Conservation (phyloP, 2,329 filamentous ascomycete species). For the Thelonectria blattea region DNA sequence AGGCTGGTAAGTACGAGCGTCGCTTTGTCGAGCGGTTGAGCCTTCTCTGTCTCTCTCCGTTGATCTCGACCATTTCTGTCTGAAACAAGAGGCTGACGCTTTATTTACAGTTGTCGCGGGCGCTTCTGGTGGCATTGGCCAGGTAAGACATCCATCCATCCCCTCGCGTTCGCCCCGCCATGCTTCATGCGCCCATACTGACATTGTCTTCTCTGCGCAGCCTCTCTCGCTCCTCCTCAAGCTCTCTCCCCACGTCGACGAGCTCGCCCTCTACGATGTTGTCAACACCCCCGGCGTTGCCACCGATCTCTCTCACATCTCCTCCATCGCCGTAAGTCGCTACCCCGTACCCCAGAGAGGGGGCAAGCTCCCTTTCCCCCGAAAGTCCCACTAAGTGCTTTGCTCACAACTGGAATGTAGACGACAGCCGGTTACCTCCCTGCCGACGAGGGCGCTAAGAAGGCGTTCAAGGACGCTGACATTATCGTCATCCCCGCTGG, state of each 20-base stretch:
- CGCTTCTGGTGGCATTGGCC: constrained; percentile 97
- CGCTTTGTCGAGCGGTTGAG: constrained; percentile 25
- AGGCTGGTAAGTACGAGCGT: constrained; percentile 58
- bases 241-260: constrained; percentile 83
- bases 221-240: constrained; percentile 97
- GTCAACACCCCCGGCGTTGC: constrained; percentile 98
- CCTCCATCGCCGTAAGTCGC: constrained; percentile 73
- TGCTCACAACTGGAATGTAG: constrained; percentile 54
- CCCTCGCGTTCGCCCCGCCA: constrained; percentile 6
- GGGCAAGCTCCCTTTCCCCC: constrained; percentile 29
- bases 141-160: constrained; percentile 62
- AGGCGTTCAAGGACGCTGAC: constrained; percentile 90
- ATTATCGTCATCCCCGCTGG: constrained; percentile 97
- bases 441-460: constrained; percentile 81
- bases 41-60: constrained; percentile 29
- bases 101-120: constrained; percentile 77
- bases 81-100: constrained; percentile 6
- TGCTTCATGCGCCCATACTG: constrained; percentile 21
- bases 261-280: constrained; percentile 98
- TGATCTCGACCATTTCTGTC: constrained; percentile 1
- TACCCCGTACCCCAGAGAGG: constrained; percentile 24
- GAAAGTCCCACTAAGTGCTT: constrained; percentile 26
- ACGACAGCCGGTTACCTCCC: constrained; percentile 89
- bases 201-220: constrained; percentile 53
- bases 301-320: constrained; percentile 97